Percentiles rank a stretch among this genome's conserved stretches.
Conservation (phyloP, 2,329 filamentous ascomycete species). For the Thelonectria rubi region DNA sequence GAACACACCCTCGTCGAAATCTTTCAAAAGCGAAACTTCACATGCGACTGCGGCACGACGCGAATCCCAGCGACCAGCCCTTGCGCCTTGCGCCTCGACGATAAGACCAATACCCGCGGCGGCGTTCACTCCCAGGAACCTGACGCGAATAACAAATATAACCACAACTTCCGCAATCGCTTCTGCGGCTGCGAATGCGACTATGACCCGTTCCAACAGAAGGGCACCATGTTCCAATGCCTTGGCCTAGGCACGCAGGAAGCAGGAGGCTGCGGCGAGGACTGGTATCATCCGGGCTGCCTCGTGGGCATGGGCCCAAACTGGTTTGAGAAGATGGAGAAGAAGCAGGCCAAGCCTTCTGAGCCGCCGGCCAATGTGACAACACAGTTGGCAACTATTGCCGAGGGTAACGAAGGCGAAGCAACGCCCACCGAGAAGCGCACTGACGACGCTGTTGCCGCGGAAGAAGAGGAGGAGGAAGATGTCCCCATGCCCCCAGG, state of each 20-base stretch:
- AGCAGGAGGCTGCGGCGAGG: conserved; percentile 90
- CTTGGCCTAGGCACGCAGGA: conserved; percentile 82
- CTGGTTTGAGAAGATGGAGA: conserved; percentile 69
- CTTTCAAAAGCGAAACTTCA: conserved; percentile 94
- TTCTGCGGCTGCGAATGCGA: conserved; percentile 92
- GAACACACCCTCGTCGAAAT: conserved; percentile 95
- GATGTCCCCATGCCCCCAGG: conserved; percentile 79
- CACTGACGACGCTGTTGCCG: conserved; percentile 33
- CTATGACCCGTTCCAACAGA: conserved; percentile 89
- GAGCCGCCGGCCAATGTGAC: conserved; percentile 30
- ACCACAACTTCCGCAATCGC: conserved; percentile 91
- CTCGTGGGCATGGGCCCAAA: conserved; percentile 80
- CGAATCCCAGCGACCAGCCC: conserved; percentile 75
- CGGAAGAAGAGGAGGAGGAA: conserved; percentile 60
- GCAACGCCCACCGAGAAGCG: conserved; percentile 31
- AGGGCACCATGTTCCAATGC: conserved; percentile 98
- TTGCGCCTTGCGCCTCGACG: conserved; percentile 79
- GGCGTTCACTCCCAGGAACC: conserved; percentile 80
- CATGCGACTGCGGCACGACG: conserved; percentile 94
- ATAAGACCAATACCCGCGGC: conserved; percentile 78
- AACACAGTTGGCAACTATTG: conserved; percentile 56
- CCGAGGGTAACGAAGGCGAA: conserved; percentile 56
- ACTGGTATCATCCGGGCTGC: conserved; percentile 98
- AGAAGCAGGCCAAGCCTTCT: conserved; percentile 45
- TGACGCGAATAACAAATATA: conserved; percentile 82